Evolutionary conservation across 2,329 filamentous ascomycete genomes (phyloP).

Genomic region (Tolypocladium paradoxum): DNA sequence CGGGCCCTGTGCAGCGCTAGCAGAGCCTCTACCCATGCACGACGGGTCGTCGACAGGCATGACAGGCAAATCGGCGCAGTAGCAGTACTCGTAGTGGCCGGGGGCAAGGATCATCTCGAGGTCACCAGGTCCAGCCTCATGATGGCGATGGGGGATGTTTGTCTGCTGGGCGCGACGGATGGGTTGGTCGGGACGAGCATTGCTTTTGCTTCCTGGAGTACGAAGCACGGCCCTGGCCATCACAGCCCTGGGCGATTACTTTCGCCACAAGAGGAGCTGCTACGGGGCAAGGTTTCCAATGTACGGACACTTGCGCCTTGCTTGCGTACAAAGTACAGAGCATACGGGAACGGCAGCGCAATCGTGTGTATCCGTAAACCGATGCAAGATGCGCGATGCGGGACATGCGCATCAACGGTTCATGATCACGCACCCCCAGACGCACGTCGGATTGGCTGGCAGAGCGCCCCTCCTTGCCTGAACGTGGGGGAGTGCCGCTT

Average conservation of each 20-base stretch:
- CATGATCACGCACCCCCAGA: not conserved
- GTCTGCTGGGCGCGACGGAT: not conserved
- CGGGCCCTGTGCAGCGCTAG: not conserved
- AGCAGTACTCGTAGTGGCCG: not conserved
- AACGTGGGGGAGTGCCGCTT: not conserved
- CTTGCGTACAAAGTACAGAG: not conserved
- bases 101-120: not conserved
- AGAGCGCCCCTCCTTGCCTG: not conserved
- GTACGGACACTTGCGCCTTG: not conserved
- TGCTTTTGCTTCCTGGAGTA: not conserved
- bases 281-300: not conserved
- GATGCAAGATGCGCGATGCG: not conserved
- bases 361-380: not conserved
- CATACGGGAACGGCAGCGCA: not conserved
- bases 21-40: not conserved
- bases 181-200: not conserved
- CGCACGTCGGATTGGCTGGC: not conserved
- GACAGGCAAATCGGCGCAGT: not conserved
- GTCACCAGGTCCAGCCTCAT: not conserved
- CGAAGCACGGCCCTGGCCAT: not conserved
- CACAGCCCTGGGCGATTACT: no score
- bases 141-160: not conserved
- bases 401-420: not conserved
- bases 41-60: not conserved
- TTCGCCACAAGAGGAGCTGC: not conserved